These are phyloP conservation scores for Apiotrichum porosum DNA, from an alignment of 1,284 basidiomycete genomes.

Conservation along the genomic window DNA sequence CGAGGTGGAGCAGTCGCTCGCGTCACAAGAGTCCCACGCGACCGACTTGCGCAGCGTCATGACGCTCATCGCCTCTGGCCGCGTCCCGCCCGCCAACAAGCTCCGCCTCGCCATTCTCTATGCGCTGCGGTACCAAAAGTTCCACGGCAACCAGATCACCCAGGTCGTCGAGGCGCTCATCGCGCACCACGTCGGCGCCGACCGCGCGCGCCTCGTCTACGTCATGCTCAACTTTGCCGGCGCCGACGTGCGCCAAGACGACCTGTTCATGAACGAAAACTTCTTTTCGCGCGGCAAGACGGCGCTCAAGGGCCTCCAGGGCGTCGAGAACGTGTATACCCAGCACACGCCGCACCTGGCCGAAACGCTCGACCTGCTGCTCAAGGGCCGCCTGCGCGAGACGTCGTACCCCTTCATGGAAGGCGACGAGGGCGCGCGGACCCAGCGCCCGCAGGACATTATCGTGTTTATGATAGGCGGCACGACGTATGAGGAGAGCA, in stretches of 20 bases:
- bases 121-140: conserved; percentile 91
- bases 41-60: conserved; percentile 82
- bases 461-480: conserved; percentile 94
- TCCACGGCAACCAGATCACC: conserved; percentile 76
- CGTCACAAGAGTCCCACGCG: conserved; percentile 74
- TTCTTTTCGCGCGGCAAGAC: conserved; percentile 90
- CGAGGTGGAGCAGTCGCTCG: conserved; percentile 94
- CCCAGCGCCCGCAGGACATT: conserved; percentile 70
- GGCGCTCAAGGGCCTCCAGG: conserved; percentile 94
- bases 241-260: conserved; percentile 93
- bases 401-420: conserved; percentile 86
- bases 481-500: conserved; percentile 87
- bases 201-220: conserved; percentile 86
- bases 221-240: conserved; percentile 90
- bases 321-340: conserved; percentile 98
- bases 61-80: conserved; percentile 62
- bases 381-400: conserved; percentile 81
- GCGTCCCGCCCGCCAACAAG: conserved; percentile 73
- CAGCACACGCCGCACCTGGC: conserved; percentile 93
- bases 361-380: conserved; percentile 83
- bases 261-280: conserved; percentile 93
- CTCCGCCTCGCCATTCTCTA: conserved; percentile 90
- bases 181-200: conserved; percentile 71
- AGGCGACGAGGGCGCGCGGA: conserved; percentile 51
- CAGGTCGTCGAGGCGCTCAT: conserved; percentile 77